phyloP scores from a whole-genome alignment of 768 basidiomycete species.

The Terana coerulea region DNA sequence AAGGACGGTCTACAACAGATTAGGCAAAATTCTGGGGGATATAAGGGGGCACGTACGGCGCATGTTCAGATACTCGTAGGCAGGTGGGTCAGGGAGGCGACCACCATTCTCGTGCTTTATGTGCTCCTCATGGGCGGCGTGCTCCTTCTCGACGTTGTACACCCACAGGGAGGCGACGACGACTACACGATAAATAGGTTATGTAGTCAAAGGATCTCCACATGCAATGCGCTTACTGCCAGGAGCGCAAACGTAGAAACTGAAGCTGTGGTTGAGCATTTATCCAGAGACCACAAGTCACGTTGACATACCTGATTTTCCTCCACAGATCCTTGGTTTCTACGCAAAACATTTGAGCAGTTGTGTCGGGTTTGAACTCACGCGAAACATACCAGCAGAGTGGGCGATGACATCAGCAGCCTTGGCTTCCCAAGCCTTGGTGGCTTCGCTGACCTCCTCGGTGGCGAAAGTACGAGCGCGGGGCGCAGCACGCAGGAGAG shows the following conservation, averaged over 20 bases:
- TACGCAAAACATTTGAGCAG: conserved; percentile 25
- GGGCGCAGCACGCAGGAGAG: conserved; percentile 39
- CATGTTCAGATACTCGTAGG: conserved; percentile 76
- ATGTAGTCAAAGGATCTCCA: not conserved
- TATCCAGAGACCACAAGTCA: not conserved
- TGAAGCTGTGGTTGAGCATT: conserved; percentile 27
- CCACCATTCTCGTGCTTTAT: conserved; percentile 71
- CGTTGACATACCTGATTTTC: conserved; percentile 73
- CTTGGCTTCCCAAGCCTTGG: conserved; percentile 17
- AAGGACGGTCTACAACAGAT: conserved; percentile 48
- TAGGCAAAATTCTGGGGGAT: not conserved
- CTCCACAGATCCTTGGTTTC: conserved; percentile 82
- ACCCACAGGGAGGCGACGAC: conserved; percentile 39
- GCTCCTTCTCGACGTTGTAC: conserved; percentile 53
- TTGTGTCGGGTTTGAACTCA: not conserved
- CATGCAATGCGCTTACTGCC: conserved; percentile 48
- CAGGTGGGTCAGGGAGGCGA: conserved; percentile 62
- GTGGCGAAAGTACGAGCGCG: conserved; percentile 27
- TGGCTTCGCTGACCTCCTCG: conserved; percentile 23
- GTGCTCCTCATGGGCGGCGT: conserved; percentile 68
- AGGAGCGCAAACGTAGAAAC: conserved; percentile 74
- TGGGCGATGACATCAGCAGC: conserved; percentile 20
- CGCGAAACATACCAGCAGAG: conserved; percentile 21
- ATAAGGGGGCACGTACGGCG: conserved; percentile 31
- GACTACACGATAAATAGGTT: conserved; percentile 13